Evolutionary conservation across 2,329 filamentous ascomycete species (phyloP).

Genomic region (Plenodomus tracheiphilus): DNA sequence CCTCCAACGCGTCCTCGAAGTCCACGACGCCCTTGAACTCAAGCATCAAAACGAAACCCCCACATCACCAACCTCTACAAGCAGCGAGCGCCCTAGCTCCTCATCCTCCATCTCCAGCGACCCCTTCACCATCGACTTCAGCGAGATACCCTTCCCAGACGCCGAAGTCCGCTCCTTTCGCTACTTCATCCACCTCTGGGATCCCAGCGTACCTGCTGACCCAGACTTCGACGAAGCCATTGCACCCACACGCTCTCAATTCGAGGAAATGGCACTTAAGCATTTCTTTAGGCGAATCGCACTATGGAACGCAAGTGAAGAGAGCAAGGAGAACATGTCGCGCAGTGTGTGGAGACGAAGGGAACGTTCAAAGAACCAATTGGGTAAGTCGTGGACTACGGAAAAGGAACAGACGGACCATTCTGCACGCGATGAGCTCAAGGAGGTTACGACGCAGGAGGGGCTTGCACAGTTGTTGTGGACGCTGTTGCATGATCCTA

Average conservation of each 20-base stretch:
- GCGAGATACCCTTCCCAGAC: conserved; percentile 14
- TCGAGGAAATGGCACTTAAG: conserved; percentile 23
- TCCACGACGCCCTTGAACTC: conserved; percentile 18
- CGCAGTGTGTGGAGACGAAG: conserved; percentile 6
- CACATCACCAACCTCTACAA: conserved; percentile 6
- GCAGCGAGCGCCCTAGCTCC: conserved; percentile 4
- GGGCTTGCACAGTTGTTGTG: conserved; percentile 29
- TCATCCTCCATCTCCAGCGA: conserved; percentile 14
- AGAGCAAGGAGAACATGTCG: conserved; percentile 14
- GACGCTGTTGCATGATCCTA: conserved; percentile 23
- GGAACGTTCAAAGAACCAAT: conserved; percentile 8
- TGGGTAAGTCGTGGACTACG: conserved; percentile 17
- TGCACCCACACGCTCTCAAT: conserved; percentile 6
- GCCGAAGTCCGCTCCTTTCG: conserved; percentile 26
- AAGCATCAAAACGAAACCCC: conserved; percentile 6
- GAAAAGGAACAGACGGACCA: conserved; percentile 12
- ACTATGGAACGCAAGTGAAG: conserved; percentile 22
- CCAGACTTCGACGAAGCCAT: conserved; percentile 20
- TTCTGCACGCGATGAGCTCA: conserved; percentile 16
- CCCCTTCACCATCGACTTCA: conserved; percentile 16
- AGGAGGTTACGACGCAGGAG: conserved; percentile 27
- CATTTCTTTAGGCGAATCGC: conserved; percentile 27
- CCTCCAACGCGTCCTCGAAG: conserved; percentile 18
- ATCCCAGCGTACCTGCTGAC: conserved; percentile 14
- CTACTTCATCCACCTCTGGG: conserved; percentile 27